A percentile compares a stretch with the other conserved stretches of the same genome.
Conservation (phyloP, 768 basidiomycete genomes). For the Trametes sanguinea region DNA sequence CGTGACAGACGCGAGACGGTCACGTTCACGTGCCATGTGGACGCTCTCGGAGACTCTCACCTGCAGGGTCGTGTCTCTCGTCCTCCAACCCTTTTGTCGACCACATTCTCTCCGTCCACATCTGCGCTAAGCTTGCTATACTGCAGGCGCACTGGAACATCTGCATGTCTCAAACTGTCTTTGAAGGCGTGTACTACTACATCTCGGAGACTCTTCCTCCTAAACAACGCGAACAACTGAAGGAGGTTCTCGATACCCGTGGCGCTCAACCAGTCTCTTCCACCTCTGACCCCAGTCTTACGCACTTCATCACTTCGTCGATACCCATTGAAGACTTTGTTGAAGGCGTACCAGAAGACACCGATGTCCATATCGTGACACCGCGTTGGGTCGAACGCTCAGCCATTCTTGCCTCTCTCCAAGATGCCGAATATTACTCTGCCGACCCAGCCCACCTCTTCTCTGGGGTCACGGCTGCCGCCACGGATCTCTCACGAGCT, state of each 20-base stretch:
- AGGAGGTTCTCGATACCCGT: conserved; percentile 50
- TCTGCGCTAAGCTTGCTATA: background rate
- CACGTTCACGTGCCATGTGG: background rate
- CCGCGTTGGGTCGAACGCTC: conserved; percentile 75
- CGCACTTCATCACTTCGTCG: conserved; percentile 61
- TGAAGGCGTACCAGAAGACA: conserved; percentile 35
- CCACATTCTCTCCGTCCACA: no score
- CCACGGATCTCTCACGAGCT: conserved; percentile 60
- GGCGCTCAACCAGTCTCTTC: conserved; percentile 44
- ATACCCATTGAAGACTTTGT: conserved; percentile 57
- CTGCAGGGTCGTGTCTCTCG: no score
- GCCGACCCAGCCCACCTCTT: conserved; percentile 78
- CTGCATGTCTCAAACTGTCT: conserved; percentile 30
- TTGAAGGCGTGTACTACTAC: conserved; percentile 46
- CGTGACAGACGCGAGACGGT: background rate
- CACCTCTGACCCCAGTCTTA: conserved; percentile 40
- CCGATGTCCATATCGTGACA: conserved; percentile 39
- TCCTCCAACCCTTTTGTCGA: no score
- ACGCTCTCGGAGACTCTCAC: background rate
- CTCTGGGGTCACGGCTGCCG: conserved; percentile 78
- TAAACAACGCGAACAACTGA: conserved; percentile 45
- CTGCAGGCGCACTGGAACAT: background rate
- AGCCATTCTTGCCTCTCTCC: conserved; percentile 54
- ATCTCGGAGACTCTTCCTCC: conserved; percentile 52
- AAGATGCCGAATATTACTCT: conserved; percentile 68